phyloP scores from a whole-genome alignment of 2,329 filamentous ascomycete genomes.

The Sclerotinia borealis region DNA sequence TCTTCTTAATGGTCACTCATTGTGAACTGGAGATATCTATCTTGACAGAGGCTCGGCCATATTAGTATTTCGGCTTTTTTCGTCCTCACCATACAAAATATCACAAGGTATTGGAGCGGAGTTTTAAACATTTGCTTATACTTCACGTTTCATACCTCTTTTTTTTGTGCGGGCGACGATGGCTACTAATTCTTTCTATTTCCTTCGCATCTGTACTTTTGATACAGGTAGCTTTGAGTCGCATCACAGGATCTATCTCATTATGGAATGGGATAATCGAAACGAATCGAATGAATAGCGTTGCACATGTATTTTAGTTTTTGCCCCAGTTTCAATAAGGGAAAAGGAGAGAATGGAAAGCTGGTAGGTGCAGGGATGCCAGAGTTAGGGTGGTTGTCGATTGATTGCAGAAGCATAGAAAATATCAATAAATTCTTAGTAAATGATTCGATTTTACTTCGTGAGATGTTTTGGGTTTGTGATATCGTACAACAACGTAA shows the following conservation, averaged over 20 bases:
- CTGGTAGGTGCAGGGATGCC: constrained; percentile 18
- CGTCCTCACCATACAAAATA: constrained; percentile 14
- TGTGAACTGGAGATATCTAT: constrained; percentile 27
- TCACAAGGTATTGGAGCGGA: constrained; percentile 27
- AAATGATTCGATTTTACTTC: not conserved
- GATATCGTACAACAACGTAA: not conserved
- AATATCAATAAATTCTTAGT: constrained; percentile 9
- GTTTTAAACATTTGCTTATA: constrained; percentile 31
- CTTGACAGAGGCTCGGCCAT: constrained; percentile 16
- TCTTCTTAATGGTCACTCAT: constrained; percentile 30
- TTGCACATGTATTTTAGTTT: constrained; percentile 33
- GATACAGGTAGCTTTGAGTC: constrained; percentile 23
- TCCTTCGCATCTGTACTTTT: constrained; percentile 32
- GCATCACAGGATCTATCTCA: constrained; percentile 25
- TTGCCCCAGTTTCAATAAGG: constrained; percentile 9
- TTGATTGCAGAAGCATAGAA: constrained; percentile 1
- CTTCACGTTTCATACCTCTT: constrained; percentile 20
- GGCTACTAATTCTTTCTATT: constrained; percentile 27
- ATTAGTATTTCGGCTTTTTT: constrained; percentile 24
- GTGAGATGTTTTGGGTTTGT: not conserved
- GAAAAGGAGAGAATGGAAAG: constrained; percentile 25
- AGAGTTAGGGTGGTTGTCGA: not conserved
- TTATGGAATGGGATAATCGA: not conserved
- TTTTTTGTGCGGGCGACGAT: constrained; percentile 29
- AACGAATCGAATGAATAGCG: constrained; percentile 25